Conservation (phyloP, 225 moss, liverwort and hornwort genomes). For the Asterella californica region DNA sequence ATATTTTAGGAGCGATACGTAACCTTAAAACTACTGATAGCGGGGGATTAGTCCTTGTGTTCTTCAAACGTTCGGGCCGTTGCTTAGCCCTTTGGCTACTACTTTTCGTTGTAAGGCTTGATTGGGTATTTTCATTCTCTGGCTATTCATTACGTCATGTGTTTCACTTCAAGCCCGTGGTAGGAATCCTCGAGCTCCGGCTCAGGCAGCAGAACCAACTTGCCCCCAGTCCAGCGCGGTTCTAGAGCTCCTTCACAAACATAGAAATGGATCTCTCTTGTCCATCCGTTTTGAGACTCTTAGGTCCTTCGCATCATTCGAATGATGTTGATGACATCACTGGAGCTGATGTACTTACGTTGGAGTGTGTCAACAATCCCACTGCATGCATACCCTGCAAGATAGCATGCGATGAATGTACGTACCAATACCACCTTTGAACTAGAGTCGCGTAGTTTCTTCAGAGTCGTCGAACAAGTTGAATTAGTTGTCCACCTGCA, state of each 20-base stretch:
- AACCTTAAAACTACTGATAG: too few relatives aligned
- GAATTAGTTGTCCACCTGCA: conserved; percentile 69
- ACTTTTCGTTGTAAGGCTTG: too few relatives aligned
- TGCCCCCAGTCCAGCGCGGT: conserved; percentile 39
- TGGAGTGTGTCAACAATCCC: conserved; percentile 29
- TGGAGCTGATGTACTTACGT: conserved; percentile 47
- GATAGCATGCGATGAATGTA: conserved; percentile 67
- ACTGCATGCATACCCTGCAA: conserved; percentile 57
- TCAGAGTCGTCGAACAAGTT: conserved; percentile 26
- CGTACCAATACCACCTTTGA: conserved; percentile 77
- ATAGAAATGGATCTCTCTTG: conserved; percentile 59
- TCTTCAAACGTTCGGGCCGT: conserved; percentile 70
- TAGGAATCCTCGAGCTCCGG: conserved; percentile 18
- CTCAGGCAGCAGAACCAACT: conserved; percentile 22
- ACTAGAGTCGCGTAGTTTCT: conserved; percentile 50
- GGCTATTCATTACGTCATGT: too few relatives aligned
- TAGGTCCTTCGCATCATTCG: conserved; percentile 53
- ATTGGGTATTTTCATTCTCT: too few relatives aligned
- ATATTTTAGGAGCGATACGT: too few relatives aligned
- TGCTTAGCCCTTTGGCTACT: too few relatives aligned
- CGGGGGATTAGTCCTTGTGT: too few relatives aligned
- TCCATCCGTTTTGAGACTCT: conserved; percentile 57
- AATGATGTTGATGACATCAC: conserved; percentile 46
- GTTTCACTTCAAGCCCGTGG: conserved; percentile 14
- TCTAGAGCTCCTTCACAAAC: conserved; percentile 75